A percentile compares a stretch with the other conserved stretches of the same genome.
These are phyloP conservation scores for Gardenia jasminoides DNA, from an alignment of 257 asterid genomes.

Conservation along the genomic window DNA sequence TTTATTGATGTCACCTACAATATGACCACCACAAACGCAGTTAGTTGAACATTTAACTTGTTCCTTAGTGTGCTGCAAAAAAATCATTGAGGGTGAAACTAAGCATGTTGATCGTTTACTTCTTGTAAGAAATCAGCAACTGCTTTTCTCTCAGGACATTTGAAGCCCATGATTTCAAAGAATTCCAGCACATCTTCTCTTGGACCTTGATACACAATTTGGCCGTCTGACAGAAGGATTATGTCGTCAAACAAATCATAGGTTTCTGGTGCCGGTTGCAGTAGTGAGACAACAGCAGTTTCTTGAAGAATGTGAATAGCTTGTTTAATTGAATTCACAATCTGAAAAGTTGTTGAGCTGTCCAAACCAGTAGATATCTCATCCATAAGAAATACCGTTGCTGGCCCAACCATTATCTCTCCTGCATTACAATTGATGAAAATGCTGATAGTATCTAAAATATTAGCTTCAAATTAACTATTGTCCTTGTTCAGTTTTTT, in stretches of 20 bases:
- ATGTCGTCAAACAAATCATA: constrained; percentile 79
- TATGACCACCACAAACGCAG: neutral
- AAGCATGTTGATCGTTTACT: neutral
- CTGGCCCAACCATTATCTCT: constrained; percentile 86
- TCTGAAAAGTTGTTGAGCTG: constrained; percentile 86
- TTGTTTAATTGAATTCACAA: constrained; percentile 65
- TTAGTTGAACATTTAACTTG: neutral
- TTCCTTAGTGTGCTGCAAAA: too few species aligned
- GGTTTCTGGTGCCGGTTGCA: constrained; percentile 94
- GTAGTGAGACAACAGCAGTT: constrained; percentile 69
- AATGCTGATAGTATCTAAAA: too few species aligned
- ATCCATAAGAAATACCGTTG: constrained; percentile 81
- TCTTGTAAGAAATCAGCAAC: constrained; percentile 68
- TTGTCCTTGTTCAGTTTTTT: neutral
- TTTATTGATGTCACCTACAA: constrained; percentile 31
- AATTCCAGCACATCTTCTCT: constrained; percentile 60
- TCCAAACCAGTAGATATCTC: constrained; percentile 93
- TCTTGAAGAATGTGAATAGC: constrained; percentile 62
- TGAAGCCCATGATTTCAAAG: constrained; percentile 70
- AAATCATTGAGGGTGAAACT: neutral
- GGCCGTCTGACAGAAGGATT: constrained; percentile 80
- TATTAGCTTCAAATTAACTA: too few species aligned
- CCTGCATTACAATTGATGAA: constrained; percentile 34
- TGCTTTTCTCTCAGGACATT: constrained; percentile 77
- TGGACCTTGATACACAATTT: constrained; percentile 80